Percentiles rank a stretch among this genome's conserved stretches.
Evolutionary conservation across 129 eudicot genomes (phyloP).

Genomic region (Flaveria bidentis): DNA sequence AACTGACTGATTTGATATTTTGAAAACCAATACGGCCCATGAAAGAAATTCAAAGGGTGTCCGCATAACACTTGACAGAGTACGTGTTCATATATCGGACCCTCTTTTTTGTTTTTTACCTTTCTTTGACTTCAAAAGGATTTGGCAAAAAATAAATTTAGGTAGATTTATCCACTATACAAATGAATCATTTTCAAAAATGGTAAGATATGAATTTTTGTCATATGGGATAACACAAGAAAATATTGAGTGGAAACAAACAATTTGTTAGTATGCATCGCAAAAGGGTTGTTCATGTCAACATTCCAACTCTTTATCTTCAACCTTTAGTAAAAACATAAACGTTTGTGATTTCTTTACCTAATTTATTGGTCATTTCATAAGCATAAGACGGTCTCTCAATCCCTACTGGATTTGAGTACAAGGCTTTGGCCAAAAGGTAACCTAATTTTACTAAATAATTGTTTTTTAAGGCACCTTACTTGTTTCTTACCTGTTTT

Average conservation of each 20-base stretch:
- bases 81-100: too few species aligned
- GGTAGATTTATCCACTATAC: background rate
- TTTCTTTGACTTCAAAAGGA: slow-evolving; percentile 24
- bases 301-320: background rate
- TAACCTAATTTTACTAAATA: too few species aligned
- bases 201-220: background rate
- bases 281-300: slow-evolving; percentile 2
- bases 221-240: background rate
- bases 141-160: background rate
- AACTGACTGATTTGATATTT: too few species aligned
- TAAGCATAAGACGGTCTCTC: background rate
- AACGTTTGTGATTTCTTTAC: too few species aligned
- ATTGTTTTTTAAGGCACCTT: background rate
- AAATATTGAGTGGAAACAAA: background rate
- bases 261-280: background rate
- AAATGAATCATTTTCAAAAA: background rate
- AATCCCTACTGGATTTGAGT: background rate
- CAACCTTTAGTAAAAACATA: background rate
- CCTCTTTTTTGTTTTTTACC: too few species aligned
- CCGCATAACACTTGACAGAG: too few species aligned
- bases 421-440: background rate
- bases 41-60: too few species aligned
- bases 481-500: too few species aligned
- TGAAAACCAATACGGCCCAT: too few species aligned
- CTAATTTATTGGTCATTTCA: too few species aligned